Conservation (phyloP, 2,329 filamentous ascomycete genomes). For the Paecilomyces variotii region DNA sequence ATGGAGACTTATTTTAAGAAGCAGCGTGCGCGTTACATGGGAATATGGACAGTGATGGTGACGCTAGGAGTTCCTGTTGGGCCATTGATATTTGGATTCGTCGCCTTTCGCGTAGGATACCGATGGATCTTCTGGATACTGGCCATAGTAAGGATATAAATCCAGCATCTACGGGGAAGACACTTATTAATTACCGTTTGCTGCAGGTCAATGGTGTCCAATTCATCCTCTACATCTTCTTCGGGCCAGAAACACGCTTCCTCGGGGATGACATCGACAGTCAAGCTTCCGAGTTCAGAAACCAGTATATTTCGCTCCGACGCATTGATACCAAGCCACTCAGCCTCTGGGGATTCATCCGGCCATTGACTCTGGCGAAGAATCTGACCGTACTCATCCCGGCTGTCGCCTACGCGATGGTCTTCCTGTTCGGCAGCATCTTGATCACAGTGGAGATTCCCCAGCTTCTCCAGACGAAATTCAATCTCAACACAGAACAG, state of each 20-base stretch:
- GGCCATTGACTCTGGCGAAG: constrained; percentile 40
- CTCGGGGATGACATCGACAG: constrained; percentile 20
- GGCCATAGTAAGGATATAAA: constrained; percentile 39
- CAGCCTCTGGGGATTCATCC: constrained; percentile 42
- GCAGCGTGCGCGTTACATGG: constrained; percentile 48
- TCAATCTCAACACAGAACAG: constrained; percentile 50
- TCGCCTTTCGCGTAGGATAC: constrained; percentile 45
- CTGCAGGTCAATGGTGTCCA: constrained; percentile 48
- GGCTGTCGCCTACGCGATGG: constrained; percentile 47
- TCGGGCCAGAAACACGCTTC: constrained; percentile 50
- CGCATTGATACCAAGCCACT: constrained; percentile 49
- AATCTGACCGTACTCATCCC: constrained; percentile 45
- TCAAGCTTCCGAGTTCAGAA: constrained; percentile 30
- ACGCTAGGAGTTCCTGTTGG: constrained; percentile 41
- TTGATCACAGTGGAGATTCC: constrained; percentile 53
- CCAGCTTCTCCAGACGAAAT: constrained; percentile 49
- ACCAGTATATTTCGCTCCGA: constrained; percentile 38
- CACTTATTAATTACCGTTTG: not conserved
- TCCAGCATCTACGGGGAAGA: constrained; percentile 6
- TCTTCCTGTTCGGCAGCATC: constrained; percentile 49
- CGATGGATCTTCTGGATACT: constrained; percentile 54
- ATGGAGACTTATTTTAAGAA: constrained; percentile 51
- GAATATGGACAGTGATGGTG: constrained; percentile 49
- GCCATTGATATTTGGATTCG: constrained; percentile 33
- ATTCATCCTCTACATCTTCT: constrained; percentile 48